Evolutionary conservation across 345 rosid genomes (phyloP).

Genomic region (Arabidopsis arenosa): DNA sequence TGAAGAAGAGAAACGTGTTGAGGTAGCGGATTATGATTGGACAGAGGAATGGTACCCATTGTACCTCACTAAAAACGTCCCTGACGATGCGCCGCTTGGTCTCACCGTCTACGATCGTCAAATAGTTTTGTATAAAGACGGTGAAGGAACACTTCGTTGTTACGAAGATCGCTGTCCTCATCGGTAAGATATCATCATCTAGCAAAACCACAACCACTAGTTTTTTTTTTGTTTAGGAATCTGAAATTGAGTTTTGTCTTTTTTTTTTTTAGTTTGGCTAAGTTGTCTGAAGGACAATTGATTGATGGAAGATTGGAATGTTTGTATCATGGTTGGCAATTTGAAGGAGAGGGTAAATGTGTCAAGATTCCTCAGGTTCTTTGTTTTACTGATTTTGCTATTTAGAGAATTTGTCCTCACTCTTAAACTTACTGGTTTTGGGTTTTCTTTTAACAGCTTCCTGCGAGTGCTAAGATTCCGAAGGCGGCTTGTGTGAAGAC

Average conservation of each 20-base stretch:
- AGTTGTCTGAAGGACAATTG: constrained; percentile 91
- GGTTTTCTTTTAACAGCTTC: constrained; percentile 55
- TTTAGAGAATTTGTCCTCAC: background rate
- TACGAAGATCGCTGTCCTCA: constrained; percentile 94
- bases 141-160: constrained; percentile 64
- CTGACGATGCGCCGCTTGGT: constrained; percentile 91
- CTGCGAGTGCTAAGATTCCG: constrained; percentile 83
- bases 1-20: constrained; percentile 49
- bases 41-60: constrained; percentile 94
- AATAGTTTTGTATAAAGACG: constrained; percentile 81
- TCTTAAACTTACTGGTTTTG: background rate
- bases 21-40: constrained; percentile 76
- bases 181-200: constrained; percentile 52
- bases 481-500: constrained; percentile 73
- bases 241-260: constrained; percentile 3
- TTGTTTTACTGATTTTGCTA: background rate
- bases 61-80: constrained; percentile 78
- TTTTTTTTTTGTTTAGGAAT: background rate
- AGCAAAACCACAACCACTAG: constrained; percentile 23
- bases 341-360: constrained; percentile 86
- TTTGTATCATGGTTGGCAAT: constrained; percentile 97
- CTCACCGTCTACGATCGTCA: constrained; percentile 84
- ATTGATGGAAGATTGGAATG: constrained; percentile 92
- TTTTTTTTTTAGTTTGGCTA: constrained; percentile 64
- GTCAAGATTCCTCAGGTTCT: constrained; percentile 91